phyloP scores from a whole-genome alignment of 208 protist genomes.

The Willaertia magna region DNA sequence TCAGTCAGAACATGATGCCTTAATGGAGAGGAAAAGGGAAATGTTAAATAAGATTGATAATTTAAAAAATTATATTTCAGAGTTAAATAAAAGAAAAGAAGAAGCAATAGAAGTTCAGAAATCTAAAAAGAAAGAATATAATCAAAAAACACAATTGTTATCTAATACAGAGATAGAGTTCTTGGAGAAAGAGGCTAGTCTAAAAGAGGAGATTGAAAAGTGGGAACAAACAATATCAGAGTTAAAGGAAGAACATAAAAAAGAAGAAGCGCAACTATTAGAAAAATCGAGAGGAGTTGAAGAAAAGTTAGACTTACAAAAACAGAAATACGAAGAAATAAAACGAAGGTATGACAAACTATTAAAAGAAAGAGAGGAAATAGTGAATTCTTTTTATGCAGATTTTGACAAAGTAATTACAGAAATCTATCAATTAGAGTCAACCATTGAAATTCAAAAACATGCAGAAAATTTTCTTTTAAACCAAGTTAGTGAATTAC shows the following conservation, averaged over 20 bases:
- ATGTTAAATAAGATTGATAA: background rate
- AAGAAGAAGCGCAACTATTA: background rate
- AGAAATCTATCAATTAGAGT: background rate
- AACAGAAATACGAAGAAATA: background rate
- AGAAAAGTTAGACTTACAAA: background rate
- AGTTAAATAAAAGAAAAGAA: background rate
- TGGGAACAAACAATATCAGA: background rate
- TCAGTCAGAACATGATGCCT: background rate
- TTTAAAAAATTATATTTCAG: background rate
- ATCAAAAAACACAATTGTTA: background rate
- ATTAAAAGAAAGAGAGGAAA: background rate
- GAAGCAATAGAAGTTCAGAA: background rate
- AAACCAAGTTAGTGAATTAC: background rate
- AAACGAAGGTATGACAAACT: background rate
- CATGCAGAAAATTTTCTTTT: background rate
- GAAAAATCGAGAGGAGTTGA: background rate
- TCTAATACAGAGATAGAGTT: background rate
- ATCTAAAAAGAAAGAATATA: background rate
- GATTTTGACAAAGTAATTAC: background rate
- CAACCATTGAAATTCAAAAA: background rate
- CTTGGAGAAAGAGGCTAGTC: background rate
- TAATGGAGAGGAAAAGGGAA: background rate
- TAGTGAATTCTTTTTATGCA: background rate
- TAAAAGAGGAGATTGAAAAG: background rate
- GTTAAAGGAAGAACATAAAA: background rate